Conservation (phyloP, 805 yeast species). For the Suhomyces sp. region DNA sequence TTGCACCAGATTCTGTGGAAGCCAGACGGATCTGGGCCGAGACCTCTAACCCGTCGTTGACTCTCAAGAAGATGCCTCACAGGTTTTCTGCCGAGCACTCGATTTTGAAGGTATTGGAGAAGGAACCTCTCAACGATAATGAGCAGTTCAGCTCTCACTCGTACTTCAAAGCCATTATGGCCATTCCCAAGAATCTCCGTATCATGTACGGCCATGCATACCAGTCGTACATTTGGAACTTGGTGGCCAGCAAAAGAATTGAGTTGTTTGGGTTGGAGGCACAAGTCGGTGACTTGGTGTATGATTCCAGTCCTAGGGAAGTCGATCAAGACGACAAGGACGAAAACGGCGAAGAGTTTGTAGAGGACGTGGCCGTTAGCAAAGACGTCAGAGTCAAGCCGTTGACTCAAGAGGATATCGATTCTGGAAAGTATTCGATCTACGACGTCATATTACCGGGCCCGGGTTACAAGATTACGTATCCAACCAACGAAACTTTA, state of each 20-base stretch:
- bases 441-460: slow-evolving; percentile 91
- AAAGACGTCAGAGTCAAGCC: slow-evolving; percentile 65
- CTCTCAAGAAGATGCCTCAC: slow-evolving; percentile 79
- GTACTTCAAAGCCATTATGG: slow-evolving; percentile 78
- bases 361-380: slow-evolving; percentile 66
- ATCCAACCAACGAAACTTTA: slow-evolving; percentile 68
- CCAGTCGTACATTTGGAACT: slow-evolving; percentile 94
- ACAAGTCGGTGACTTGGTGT: slow-evolving; percentile 79
- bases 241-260: slow-evolving; percentile 74
- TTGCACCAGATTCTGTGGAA: slow-evolving; percentile 76
- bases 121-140: slow-evolving; percentile 44
- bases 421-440: slow-evolving; percentile 55
- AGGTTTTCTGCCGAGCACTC: slow-evolving; percentile 83
- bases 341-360: slow-evolving; percentile 56
- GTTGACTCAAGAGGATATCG: slow-evolving; percentile 71
- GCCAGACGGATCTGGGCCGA: slow-evolving; percentile 82
- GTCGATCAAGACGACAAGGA: slow-evolving; percentile 31
- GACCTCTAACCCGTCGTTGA: slow-evolving; percentile 59
- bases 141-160: slow-evolving; percentile 47
- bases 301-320: slow-evolving; percentile 26
- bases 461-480: slow-evolving; percentile 90
- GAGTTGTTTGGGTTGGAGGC: slow-evolving; percentile 65
- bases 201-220: slow-evolving; percentile 97
- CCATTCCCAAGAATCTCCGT: slow-evolving; percentile 87
- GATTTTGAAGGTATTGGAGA: slow-evolving; percentile 58